phyloP scores from a whole-genome alignment of 192 early-diverging fungal species.

The Linnemannia hyalina region DNA sequence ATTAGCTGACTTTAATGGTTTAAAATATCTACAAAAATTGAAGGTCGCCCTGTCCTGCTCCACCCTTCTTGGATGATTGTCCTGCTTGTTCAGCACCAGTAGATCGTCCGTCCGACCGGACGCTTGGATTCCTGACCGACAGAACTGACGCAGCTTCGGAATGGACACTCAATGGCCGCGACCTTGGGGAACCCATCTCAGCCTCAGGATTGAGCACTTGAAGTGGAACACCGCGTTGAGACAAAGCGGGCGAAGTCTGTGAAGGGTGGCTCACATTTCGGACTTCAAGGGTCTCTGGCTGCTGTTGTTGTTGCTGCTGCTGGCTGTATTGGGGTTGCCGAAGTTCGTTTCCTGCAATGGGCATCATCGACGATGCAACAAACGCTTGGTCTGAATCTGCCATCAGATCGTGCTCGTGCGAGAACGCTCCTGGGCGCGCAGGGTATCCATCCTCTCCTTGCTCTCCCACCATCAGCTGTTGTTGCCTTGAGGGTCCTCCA shows the following conservation, averaged over 20 bases:
- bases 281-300: background rate
- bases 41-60: background rate
- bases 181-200: background rate
- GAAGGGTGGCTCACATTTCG: background rate
- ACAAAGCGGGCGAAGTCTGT: background rate
- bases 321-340: constrained; percentile 21
- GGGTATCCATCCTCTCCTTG: constrained; percentile 20
- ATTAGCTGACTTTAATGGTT: no score
- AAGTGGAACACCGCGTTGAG: constrained; percentile 7
- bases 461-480: constrained; percentile 10
- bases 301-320: constrained; percentile 13
- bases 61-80: background rate
- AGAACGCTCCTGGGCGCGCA: background rate
- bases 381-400: constrained; percentile 29
- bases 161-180: constrained; percentile 15
- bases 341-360: constrained; percentile 18
- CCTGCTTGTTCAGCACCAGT: background rate
- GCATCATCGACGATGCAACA: constrained; percentile 47
- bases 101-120: background rate
- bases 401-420: constrained; percentile 22
- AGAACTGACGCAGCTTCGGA: background rate
- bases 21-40: background rate
- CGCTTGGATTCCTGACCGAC: constrained; percentile 1
- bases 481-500: constrained; percentile 29
- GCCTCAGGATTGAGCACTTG: background rate